Evolutionary conservation across 2,329 filamentous ascomycete genomes (phyloP), one percentile per base, ranked within the genome.

Genomic region (Lasiodiplodia gonubiensis): DNA sequence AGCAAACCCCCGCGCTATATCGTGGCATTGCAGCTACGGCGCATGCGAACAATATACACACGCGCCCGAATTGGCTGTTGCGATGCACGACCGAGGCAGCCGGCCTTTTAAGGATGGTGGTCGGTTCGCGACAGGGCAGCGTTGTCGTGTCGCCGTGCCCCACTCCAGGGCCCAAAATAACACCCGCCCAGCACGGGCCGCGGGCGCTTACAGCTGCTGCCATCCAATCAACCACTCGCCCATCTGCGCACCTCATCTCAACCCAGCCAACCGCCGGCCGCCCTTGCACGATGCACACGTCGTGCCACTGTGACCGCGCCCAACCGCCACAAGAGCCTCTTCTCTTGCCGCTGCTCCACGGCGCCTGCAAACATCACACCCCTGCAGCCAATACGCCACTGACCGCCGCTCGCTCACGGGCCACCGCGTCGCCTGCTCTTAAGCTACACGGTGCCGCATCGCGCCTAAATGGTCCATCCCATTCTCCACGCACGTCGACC

Each of bases 321-420:
- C 23, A n/a, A 39, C 21, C 37, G 21, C 64, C 64, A 49, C 42
- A 66, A 66, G 64, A 66, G 64, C 52, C 64, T 66, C 64, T 25
- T 55, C 21, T 37, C 53, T 66, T 66, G 52, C 64, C 53, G 64
- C 64, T 21, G 52, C 37, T 37, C 51, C 53, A 37, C 25, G 49
- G 46, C 27, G 37, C n/a, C 52, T 48, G 30, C 27, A 39, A 64
- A 33, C n/a, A n/a, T 5, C 23, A n/a, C 39, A 39, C n/a, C 53
- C 52, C 53, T 59, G 64, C 64, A 59, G 21, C 37, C 64, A 57
- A 57, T 66, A 59, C 21, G 64, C 64, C 64, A 66, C 64, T 60
- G 39, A 48, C 57, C 57, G 57, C 57, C 21, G 57, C 30, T n/a
- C 18, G 64, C 21, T 27, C 53, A 63, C 64, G 64, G 52, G 46